Evolutionary conservation across 2,329 filamentous ascomycete species (phyloP).

Genomic region (Dryadomyces quercus-mongolicae): DNA sequence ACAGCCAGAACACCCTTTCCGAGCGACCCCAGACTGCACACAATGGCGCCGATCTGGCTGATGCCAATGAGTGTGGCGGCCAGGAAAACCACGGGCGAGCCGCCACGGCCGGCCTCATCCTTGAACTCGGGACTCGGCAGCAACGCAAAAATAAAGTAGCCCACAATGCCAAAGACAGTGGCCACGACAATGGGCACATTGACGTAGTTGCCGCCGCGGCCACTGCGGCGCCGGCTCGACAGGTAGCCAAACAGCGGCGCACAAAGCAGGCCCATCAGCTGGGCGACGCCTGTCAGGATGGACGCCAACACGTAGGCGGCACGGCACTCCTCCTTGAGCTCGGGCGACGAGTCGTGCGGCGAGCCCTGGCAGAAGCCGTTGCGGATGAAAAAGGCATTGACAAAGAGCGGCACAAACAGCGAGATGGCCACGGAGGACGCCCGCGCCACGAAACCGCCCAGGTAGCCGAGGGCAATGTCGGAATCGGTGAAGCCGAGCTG

Average conservation of each 20-base stretch:
- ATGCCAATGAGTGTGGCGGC: slow-evolving; percentile 74
- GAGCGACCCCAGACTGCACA: slow-evolving; percentile 84
- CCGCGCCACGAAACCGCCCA: slow-evolving; percentile 88
- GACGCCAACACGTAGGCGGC: slow-evolving; percentile 81
- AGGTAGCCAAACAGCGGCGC: slow-evolving; percentile 82
- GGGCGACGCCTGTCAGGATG: slow-evolving; percentile 77
- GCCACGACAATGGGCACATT: slow-evolving; percentile 66
- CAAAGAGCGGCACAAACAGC: slow-evolving; percentile 83
- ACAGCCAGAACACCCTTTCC: slow-evolving; percentile 62
- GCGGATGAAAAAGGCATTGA: slow-evolving; percentile 80
- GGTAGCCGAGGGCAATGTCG: slow-evolving; percentile 74
- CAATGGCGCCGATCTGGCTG: slow-evolving; percentile 92
- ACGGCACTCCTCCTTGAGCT: slow-evolving; percentile 75
- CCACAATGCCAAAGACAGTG: slow-evolving; percentile 60
- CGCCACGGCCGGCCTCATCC: slow-evolving; percentile 50
- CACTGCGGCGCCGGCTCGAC: slow-evolving; percentile 29
- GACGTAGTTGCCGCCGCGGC: slow-evolving; percentile 17
- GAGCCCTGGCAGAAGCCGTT: slow-evolving; percentile 66
- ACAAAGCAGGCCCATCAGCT: slow-evolving; percentile 72
- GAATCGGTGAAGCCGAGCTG: slow-evolving; percentile 62
- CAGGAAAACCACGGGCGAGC: slow-evolving; percentile 57
- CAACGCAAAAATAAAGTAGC: slow-evolving; percentile 67
- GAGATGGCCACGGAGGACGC: slow-evolving; percentile 93
- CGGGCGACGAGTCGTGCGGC: slow-evolving; percentile 50
- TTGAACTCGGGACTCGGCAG: slow-evolving; percentile 65